Percentiles rank a stretch among this genome's conserved stretches.
These are phyloP conservation scores for Colletotrichum sp. DNA, from an alignment of 2,329 filamentous ascomycete genomes.

Conservation along the genomic window DNA sequence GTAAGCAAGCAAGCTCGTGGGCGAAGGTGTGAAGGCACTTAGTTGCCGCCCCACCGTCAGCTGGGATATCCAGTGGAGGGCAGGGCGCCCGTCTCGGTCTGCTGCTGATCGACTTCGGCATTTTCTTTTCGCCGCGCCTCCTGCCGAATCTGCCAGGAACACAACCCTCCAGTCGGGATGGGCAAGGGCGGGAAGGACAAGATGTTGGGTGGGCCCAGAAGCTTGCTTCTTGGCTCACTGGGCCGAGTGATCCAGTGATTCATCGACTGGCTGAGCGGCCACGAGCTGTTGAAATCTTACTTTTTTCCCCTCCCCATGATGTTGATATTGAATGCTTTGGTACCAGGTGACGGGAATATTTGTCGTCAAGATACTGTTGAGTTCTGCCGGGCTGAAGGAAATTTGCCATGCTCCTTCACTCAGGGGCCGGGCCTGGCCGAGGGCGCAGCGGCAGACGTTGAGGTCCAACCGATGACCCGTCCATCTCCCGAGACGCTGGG, in stretches of 20 bases:
- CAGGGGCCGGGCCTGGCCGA: background rate
- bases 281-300: background rate
- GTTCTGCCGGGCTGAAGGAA: background rate
- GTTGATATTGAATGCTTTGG: background rate
- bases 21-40: background rate
- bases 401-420: background rate
- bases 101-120: background rate
- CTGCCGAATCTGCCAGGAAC: slow-evolving; percentile 6
- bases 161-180: background rate
- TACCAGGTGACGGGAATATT: background rate
- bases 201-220: background rate
- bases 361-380: background rate
- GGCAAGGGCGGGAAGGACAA: background rate
- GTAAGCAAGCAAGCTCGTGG: background rate
- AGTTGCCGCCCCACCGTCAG: background rate
- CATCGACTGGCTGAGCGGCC: background rate
- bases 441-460: background rate
- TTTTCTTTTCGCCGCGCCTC: background rate
- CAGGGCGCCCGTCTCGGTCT: background rate
- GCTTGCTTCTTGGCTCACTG: background rate
- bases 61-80: background rate
- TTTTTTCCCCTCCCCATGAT: background rate
- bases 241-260: background rate
- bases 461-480: background rate
- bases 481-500: background rate